Base-by-base conservation (phyloP, 495 filamentous ascomycete species). In the Corynascus novoguineensis region DNA sequence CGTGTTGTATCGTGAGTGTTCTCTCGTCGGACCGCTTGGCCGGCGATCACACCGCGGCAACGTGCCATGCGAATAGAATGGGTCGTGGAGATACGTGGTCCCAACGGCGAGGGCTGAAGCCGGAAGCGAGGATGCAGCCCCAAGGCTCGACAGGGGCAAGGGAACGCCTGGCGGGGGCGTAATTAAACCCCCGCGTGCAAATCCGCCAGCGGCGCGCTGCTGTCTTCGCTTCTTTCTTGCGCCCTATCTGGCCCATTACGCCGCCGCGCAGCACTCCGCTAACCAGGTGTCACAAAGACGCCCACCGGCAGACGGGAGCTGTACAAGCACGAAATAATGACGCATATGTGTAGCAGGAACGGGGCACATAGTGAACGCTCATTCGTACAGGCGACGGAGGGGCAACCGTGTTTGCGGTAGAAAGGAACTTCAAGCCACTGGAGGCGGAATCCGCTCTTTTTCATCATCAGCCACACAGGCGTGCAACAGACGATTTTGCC, bases 181-280 rank as follows among this genome's bases (percentile, higher is more conserved):
- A 66, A 68, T 64, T 60, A 62, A 66, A 68, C 60, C 21, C 29
- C 61, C 49, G 60, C 57, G n/a, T n/a, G 55, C 60, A 58, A 52
- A 15, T 41, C 46, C 57, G 54, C 27, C 12, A 22, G 17, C 45
- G 40, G 59, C 63, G 63, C 60, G 63, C 58, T 50, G 11, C 53
- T 37, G 60, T 56, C 63, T 68, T 58, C 65, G 63, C 59, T 63
- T 64, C 28, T 22, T 50, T 24, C 58, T 62, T 60, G 58, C 57
- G 63, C 53, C 50, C 38, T 53, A 60, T 63, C 11, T 54, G 57
- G 19, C 48, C 31, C 50, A 57, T 60, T 59, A 57, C 63, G 58
- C 54, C 22, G 51, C 34, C 19, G 28, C 5, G 15, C 8, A 11
- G 24, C 7, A 53, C 45, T 28, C 45, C 35, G 50, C 44, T 52